Evolutionary conservation across 2,329 filamentous ascomycete genomes (phyloP).

Genomic region (Stylonectria norvegica): DNA sequence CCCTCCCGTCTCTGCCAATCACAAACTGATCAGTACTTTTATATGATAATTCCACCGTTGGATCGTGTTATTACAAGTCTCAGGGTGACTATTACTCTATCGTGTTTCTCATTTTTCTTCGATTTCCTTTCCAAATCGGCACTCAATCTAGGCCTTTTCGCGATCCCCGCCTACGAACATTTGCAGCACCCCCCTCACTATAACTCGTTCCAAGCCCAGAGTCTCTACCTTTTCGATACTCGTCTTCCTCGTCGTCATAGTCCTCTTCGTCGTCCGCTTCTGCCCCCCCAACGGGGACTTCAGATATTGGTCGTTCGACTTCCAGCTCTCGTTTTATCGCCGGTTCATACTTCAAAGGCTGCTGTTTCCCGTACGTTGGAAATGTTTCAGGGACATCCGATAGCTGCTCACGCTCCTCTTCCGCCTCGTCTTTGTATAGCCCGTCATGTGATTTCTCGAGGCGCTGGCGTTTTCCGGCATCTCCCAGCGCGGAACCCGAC

Average conservation of each 20-base stretch:
- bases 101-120: conserved; percentile 6
- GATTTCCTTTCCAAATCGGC: conserved; percentile 3
- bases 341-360: conserved; percentile 40
- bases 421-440: conserved; percentile 19
- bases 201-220: conserved; percentile 55
- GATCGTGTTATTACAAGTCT: no score
- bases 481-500: conserved; percentile 12
- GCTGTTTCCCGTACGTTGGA: conserved; percentile 40
- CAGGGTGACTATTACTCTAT: no score
- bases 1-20: no score
- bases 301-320: conserved; percentile 30
- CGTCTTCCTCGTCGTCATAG: conserved; percentile 37
- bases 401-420: conserved; percentile 30
- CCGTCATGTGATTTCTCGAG: conserved; percentile 8
- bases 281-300: conserved; percentile 33
- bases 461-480: conserved; percentile 9
- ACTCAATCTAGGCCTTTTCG: conserved; percentile 19
- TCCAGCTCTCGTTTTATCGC: conserved; percentile 35
- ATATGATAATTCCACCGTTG: no score
- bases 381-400: conserved; percentile 45
- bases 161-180: conserved; percentile 31
- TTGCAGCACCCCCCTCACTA: conserved; percentile 36
- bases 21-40: no score
- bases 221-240: conserved; percentile 33
- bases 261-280: conserved; percentile 50